Conservation (phyloP, 305 asterid genomes). For the Fraxinus dipetala region DNA sequence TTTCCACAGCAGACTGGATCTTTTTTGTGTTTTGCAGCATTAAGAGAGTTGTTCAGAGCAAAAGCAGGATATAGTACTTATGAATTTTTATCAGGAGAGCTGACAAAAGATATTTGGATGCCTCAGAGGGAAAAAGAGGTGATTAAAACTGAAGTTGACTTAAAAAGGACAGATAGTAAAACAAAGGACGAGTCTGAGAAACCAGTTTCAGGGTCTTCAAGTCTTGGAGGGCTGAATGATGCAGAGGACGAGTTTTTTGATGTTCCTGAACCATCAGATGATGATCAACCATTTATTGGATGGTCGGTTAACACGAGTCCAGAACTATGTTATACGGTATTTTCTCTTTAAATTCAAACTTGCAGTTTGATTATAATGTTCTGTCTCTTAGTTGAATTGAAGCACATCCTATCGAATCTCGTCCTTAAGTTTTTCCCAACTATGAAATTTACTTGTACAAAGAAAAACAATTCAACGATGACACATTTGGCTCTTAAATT, state of each 20-base stretch:
- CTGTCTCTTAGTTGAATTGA: background rate
- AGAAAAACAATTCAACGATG: background rate
- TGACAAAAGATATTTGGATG: constrained; percentile 28
- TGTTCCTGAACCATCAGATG: constrained; percentile 40
- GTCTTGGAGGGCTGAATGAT: constrained; percentile 37
- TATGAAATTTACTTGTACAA: background rate
- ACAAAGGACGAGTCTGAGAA: constrained; percentile 19
- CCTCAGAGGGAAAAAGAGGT: constrained; percentile 28
- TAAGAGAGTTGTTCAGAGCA: constrained; percentile 45
- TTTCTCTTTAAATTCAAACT: background rate
- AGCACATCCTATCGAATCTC: background rate
- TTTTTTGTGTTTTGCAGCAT: constrained; percentile 30
- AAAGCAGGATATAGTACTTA: constrained; percentile 31
- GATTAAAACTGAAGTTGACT: constrained; percentile 28
- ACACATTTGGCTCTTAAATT: background rate
- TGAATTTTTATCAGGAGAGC: constrained; percentile 24
- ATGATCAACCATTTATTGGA: constrained; percentile 26
- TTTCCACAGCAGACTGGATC: background rate
- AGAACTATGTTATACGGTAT: constrained; percentile 29
- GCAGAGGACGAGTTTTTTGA: constrained; percentile 46
- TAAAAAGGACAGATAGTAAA: constrained; percentile 9
- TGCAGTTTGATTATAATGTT: background rate
- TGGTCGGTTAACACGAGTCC: constrained; percentile 33
- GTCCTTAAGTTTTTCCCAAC: background rate
- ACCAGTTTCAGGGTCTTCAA: constrained; percentile 28